Evolutionary conservation across 208 protist genomes (phyloP), one percentile per base, ranked within the genome.

Genomic region (Leishmania braziliensis): DNA sequence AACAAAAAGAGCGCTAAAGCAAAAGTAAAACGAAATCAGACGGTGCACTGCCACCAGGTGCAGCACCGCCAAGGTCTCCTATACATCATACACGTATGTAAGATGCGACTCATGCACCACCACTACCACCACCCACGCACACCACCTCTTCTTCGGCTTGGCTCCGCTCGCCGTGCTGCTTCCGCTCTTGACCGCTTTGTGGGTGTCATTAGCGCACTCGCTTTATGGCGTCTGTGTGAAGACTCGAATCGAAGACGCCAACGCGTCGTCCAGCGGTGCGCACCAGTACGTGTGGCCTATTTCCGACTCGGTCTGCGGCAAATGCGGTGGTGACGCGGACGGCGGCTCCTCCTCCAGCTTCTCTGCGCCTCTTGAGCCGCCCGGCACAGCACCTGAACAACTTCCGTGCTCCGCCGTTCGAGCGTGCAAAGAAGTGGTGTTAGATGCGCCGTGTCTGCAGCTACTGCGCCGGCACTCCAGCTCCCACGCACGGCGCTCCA

Each of bases 401-500:
- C 69, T 48, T 12, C 33, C 69, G 48, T 20, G 9, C 46, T 16
- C 10, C 36, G 12, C 23, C 46, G 20, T 0, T 53, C 46, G 46
- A 73, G 1, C 43, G 75, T 70, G 16, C 78, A 66, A 2, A 78
- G 54, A 20, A 81, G 43, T 39, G 2, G 76, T 54, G 75, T 69
- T 29, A 29, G 18, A 43, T 48, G 16, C 26, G 68, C 79, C 68
- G 71, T 68, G 68, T 43, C 50, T 39, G 51, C 43, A n/a, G 29
- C 48, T n/a, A 46, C 74, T 46, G 26, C 16, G 62, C 43, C 43
- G 53, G 60, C 92, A 92, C 51, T 88, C 88, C 20, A n/a, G n/a
- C 36, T 74, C 39, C 74, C 78, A 86, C 65, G 63, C 80, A 75
- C 58, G 78, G 65, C 62, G 56, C 84, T 90, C 82, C 77, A 76